These are phyloP conservation scores for Trifolium pratense DNA, from an alignment of 306 rosid species.

Conservation along the genomic window DNA sequence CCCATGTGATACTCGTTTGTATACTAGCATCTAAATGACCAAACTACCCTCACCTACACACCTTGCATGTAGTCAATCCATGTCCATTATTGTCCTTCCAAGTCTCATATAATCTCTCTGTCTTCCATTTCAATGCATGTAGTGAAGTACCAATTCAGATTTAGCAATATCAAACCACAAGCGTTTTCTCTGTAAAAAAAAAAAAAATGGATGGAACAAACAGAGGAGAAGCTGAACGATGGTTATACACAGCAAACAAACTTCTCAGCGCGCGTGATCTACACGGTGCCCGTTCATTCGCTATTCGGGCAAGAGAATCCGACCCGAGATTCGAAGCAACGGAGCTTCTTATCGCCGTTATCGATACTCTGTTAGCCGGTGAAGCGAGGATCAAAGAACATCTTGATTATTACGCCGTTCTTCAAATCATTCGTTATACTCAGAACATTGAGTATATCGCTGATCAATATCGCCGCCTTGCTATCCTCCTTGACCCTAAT, in stretches of 20 bases:
- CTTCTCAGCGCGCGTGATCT: conserved; percentile 76
- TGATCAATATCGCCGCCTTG: conserved; percentile 74
- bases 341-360: conserved; percentile 68
- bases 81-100: conserved; percentile 19
- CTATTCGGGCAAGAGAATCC: conserved; percentile 84
- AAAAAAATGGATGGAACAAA: conserved; percentile 22
- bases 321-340: conserved; percentile 76
- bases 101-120: not conserved
- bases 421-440: conserved; percentile 66
- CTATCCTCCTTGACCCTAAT: conserved; percentile 68
- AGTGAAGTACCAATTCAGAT: too few species aligned
- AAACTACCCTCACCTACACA: not conserved
- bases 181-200: too few species aligned
- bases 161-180: not conserved
- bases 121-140: conserved; percentile 1
- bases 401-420: conserved; percentile 68
- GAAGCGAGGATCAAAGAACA: conserved; percentile 67
- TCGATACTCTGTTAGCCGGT: conserved; percentile 75
- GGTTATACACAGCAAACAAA: conserved; percentile 84
- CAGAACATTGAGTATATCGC: conserved; percentile 75
- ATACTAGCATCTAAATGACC: not conserved
- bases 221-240: conserved; percentile 82
- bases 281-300: conserved; percentile 78
- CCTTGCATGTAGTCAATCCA: not conserved
- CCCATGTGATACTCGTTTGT: conserved; percentile 41